Evolutionary conservation across 768 basidiomycete genomes (phyloP).

Genomic region (Auricularia heimuer): DNA sequence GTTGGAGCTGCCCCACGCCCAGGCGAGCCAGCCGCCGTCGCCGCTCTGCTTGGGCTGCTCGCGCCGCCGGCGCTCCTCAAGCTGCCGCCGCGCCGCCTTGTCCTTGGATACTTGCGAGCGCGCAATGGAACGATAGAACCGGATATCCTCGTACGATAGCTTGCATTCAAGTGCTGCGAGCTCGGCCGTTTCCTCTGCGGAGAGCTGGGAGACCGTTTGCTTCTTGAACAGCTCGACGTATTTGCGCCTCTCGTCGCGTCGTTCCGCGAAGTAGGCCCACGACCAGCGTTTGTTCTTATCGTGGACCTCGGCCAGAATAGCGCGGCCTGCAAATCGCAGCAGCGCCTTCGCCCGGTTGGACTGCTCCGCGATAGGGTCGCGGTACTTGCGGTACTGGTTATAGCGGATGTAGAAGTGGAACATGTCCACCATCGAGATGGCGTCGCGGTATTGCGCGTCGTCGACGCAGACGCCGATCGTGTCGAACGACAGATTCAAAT

Average conservation of each 20-base stretch:
- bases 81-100: constrained; percentile 50
- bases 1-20: constrained; percentile 64
- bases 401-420: constrained; percentile 90
- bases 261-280: constrained; percentile 81
- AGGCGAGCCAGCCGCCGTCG: constrained; percentile 33
- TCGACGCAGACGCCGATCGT: constrained; percentile 90
- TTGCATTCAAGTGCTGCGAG: constrained; percentile 67
- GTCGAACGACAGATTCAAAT: constrained; percentile 80
- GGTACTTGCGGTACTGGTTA: constrained; percentile 77
- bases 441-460: constrained; percentile 88
- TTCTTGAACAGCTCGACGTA: constrained; percentile 84
- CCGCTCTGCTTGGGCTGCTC: constrained; percentile 33
- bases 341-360: constrained; percentile 56
- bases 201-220: constrained; percentile 45
- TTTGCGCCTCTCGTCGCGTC: constrained; percentile 74
- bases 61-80: constrained; percentile 58
- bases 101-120: constrained; percentile 84
- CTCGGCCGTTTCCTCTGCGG: constrained; percentile 32
- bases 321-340: constrained; percentile 66
- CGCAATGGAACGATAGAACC: constrained; percentile 94
- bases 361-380: constrained; percentile 50
- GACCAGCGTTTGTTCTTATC: constrained; percentile 82
- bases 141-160: constrained; percentile 86
- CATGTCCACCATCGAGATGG: constrained; percentile 88
- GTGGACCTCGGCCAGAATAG: constrained; percentile 74